Conservation (phyloP, 441 rosid genomes). For the Aleurites moluccanus region DNA sequence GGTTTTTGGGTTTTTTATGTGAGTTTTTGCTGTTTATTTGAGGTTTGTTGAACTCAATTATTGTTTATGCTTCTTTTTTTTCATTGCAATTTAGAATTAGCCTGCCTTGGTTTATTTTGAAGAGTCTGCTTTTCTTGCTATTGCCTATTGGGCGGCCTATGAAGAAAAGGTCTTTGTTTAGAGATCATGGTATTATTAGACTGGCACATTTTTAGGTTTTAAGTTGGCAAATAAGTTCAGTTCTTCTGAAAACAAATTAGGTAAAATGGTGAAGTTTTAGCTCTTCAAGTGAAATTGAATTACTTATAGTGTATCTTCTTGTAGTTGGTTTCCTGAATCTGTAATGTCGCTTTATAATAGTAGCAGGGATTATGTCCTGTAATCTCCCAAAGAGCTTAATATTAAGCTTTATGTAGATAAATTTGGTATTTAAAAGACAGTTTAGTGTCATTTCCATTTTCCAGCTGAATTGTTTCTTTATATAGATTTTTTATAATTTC, state of each 20-base stretch:
- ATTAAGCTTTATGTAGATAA: background rate
- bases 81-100: background rate
- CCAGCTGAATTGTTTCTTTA: background rate
- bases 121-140: background rate
- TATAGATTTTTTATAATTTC: background rate
- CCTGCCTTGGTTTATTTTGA: background rate
- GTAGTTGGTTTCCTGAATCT: background rate
- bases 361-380: background rate
- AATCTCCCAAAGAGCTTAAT: background rate
- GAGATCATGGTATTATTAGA: background rate
- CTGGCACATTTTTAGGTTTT: background rate
- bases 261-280: background rate
- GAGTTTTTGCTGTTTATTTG: background rate
- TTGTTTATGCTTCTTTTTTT: background rate
- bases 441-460: background rate
- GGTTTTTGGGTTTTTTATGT: background rate
- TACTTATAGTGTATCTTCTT: background rate
- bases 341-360: background rate
- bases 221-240: background rate
- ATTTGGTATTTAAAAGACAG: background rate
- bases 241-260: background rate
- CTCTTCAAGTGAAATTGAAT: background rate
- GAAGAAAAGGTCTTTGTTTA: conserved; percentile 1
- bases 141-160: background rate
- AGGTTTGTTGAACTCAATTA: background rate